Conservation (phyloP, 257 asterid species). For the Solanum chiquidenum region DNA sequence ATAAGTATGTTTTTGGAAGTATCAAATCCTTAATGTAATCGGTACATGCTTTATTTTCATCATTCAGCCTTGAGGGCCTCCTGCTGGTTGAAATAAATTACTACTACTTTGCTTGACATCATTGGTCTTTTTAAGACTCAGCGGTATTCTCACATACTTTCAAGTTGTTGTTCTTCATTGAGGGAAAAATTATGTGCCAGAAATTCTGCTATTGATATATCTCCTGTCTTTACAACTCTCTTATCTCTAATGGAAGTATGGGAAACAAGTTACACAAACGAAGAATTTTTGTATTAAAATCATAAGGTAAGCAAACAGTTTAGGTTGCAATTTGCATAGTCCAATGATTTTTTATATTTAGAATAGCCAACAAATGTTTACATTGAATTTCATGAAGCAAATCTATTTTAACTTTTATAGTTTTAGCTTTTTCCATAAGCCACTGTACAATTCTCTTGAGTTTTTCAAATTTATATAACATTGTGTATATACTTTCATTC, state of each 20-base stretch:
- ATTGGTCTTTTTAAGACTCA: background rate
- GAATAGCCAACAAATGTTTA: background rate
- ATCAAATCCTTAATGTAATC: background rate
- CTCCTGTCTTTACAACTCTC: constrained; percentile 71
- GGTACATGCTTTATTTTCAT: background rate
- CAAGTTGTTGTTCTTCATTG: background rate
- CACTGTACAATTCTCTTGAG: background rate
- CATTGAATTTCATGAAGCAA: background rate
- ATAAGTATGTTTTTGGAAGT: background rate
- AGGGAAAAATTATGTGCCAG: constrained; percentile 18
- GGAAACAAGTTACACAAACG: background rate
- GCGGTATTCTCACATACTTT: background rate
- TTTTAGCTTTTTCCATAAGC: background rate
- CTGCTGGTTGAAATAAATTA: background rate
- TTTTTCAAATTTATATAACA: background rate
- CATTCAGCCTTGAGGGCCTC: background rate
- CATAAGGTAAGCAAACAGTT: background rate
- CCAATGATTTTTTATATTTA: background rate
- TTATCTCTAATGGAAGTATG: background rate
- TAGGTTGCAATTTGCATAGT: background rate
- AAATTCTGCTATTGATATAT: constrained; percentile 44
- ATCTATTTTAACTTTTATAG: background rate
- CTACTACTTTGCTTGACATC: background rate
- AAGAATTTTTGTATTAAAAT: background rate
- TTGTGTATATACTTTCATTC: background rate